These are phyloP conservation scores for Achaetomium macrosporum DNA, from an alignment of 2,329 filamentous ascomycete species.

Conservation along the genomic window DNA sequence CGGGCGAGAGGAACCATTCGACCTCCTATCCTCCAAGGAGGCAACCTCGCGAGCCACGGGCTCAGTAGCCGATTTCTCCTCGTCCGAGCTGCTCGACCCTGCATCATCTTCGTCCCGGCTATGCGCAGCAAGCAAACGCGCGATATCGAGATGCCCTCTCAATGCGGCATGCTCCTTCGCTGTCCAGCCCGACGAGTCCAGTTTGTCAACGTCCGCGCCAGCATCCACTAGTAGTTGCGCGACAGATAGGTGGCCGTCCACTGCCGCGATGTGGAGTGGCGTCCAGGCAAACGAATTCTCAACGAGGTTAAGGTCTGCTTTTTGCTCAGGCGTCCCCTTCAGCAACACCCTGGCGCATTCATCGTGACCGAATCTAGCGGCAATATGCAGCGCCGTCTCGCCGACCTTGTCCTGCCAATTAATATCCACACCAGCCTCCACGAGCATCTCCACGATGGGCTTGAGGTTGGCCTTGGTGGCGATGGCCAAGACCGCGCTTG, in stretches of 20 bases:
- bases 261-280: constrained; percentile 85
- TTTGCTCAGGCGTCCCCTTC: constrained; percentile 62
- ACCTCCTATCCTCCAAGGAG: constrained; percentile 57
- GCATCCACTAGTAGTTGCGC: constrained; percentile 72
- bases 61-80: constrained; percentile 26
- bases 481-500: constrained; percentile 78
- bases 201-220: constrained; percentile 66
- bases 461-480: constrained; percentile 85
- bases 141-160: constrained; percentile 79
- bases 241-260: constrained; percentile 75
- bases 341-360: constrained; percentile 75
- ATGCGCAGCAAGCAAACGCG: constrained; percentile 58
- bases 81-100: constrained; percentile 29
- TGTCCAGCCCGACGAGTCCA: constrained; percentile 89
- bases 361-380: constrained; percentile 78
- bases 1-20: constrained; percentile 45
- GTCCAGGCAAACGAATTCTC: constrained; percentile 93
- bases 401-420: constrained; percentile 89
- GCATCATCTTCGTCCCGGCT: constrained; percentile 30
- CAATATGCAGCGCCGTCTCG: constrained; percentile 87
- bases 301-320: constrained; percentile 66
- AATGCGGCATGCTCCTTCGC: constrained; percentile 88
- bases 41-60: constrained; percentile 46
- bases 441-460: constrained; percentile 77
- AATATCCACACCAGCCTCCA: constrained; percentile 84